Conservation (phyloP, 202 grass and related monocot genomes). For the Dendrocalamus latiflorus region DNA sequence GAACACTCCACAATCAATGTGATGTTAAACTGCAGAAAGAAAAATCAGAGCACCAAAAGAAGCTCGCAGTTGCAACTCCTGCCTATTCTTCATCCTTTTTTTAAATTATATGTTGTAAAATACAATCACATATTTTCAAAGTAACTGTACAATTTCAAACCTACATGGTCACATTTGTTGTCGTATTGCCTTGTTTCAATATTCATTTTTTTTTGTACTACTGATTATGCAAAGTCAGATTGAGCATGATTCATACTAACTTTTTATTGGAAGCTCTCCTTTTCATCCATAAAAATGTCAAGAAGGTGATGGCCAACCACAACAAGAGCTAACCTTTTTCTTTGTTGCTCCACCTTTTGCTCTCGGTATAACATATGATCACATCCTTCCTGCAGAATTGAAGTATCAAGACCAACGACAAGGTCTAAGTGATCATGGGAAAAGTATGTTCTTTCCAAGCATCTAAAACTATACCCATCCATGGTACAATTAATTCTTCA, state of each 20-base stretch:
- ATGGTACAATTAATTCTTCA: background rate
- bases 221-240: background rate
- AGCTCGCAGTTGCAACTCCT: background rate
- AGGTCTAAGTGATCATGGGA: conserved; percentile 13
- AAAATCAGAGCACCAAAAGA: background rate
- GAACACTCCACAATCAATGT: background rate
- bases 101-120: background rate
- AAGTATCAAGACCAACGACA: background rate
- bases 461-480: background rate
- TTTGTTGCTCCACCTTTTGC: background rate
- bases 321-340: background rate
- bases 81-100: background rate
- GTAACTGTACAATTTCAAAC: background rate
- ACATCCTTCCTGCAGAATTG: background rate
- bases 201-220: background rate
- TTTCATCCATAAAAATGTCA: conserved; percentile 10
- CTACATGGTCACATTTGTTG: background rate
- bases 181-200: background rate
- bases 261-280: background rate
- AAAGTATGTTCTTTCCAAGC: conserved; percentile 2
- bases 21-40: background rate
- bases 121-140: background rate
- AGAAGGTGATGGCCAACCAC: conserved; percentile 25
- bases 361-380: conserved; percentile 10
- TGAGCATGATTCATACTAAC: background rate